Evolutionary conservation across 176 grass and related monocot species (phyloP).

Genomic region (Rhynchospora tenuis): DNA sequence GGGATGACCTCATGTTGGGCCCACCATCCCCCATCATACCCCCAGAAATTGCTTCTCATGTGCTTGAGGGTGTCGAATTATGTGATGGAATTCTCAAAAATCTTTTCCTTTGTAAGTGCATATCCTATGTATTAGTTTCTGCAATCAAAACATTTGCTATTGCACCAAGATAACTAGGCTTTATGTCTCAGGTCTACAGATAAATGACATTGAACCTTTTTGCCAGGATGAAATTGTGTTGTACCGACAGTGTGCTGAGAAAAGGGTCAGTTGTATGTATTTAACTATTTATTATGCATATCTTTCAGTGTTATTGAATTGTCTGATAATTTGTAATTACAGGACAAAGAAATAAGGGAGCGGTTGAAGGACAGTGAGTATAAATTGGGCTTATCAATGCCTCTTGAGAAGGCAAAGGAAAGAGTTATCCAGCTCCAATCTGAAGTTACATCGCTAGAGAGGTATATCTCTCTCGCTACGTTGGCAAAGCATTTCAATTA

Average conservation of each 20-base stretch:
- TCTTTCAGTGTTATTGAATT: background rate
- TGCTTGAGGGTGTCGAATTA: slow-evolving; percentile 88
- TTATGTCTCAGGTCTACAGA: slow-evolving; percentile 60
- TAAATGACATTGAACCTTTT: slow-evolving; percentile 97
- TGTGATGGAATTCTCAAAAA: slow-evolving; percentile 90
- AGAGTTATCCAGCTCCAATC: slow-evolving; percentile 76
- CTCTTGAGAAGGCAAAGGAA: slow-evolving; percentile 62
- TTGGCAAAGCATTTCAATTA: too few relatives aligned
- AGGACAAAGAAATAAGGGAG: slow-evolving; percentile 89
- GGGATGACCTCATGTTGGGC: slow-evolving; percentile 88
- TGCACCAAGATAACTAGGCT: slow-evolving; percentile 10
- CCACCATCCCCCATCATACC: slow-evolving; percentile 80
- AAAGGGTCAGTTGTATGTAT: slow-evolving; percentile 51
- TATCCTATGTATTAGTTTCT: slow-evolving; percentile 17
- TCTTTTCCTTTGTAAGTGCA: slow-evolving; percentile 87
- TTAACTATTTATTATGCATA: slow-evolving; percentile 1
- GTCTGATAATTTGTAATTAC: slow-evolving; percentile 16
- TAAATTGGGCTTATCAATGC: slow-evolving; percentile 82
- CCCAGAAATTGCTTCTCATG: slow-evolving; percentile 81
- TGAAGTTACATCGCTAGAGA: slow-evolving; percentile 71
- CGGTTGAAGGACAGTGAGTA: slow-evolving; percentile 72
- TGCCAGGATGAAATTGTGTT: slow-evolving; percentile 93
- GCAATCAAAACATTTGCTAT: background rate
- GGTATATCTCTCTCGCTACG: slow-evolving; percentile 14
- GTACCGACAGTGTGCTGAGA: slow-evolving; percentile 71